Percentiles rank a stretch among this genome's conserved stretches.
These are phyloP conservation scores for Stachybotrys elegans DNA, from an alignment of 2,329 filamentous ascomycete genomes.

Conservation along the genomic window DNA sequence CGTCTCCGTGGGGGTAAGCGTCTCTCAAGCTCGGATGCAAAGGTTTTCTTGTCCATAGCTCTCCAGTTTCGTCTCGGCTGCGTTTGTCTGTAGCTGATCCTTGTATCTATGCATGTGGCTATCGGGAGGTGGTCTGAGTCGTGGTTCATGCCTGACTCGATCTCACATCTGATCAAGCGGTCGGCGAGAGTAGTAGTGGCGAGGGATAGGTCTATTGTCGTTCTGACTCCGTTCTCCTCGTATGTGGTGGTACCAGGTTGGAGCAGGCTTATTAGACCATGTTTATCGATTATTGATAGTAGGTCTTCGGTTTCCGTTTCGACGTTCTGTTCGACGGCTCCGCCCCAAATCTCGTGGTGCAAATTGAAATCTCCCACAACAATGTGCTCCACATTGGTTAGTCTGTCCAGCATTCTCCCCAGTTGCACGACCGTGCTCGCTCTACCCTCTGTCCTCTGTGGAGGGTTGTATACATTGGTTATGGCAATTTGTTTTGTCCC, in stretches of 20 bases:
- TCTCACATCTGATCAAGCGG: too few relatives aligned
- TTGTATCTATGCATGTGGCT: too few relatives aligned
- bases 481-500: neutral
- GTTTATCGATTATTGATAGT: neutral
- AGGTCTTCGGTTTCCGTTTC: slow-evolving; percentile 1
- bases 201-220: neutral
- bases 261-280: neutral
- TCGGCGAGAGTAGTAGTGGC: neutral
- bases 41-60: too few relatives aligned
- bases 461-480: slow-evolving; percentile 2
- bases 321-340: neutral
- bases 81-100: too few relatives aligned
- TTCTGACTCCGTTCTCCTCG: neutral
- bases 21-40: too few relatives aligned
- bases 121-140: too few relatives aligned
- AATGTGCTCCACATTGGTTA: neutral
- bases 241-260: neutral
- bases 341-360: neutral
- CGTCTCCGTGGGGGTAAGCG: too few relatives aligned
- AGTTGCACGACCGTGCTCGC: neutral
- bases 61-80: too few relatives aligned
- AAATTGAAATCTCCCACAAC: slow-evolving; percentile 3
- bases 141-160: too few relatives aligned
- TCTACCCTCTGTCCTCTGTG: neutral
- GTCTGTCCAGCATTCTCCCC: neutral